These are phyloP conservation scores for Pseudonectria foliicola DNA, from an alignment of 2,329 filamentous ascomycete species.

Conservation along the genomic window DNA sequence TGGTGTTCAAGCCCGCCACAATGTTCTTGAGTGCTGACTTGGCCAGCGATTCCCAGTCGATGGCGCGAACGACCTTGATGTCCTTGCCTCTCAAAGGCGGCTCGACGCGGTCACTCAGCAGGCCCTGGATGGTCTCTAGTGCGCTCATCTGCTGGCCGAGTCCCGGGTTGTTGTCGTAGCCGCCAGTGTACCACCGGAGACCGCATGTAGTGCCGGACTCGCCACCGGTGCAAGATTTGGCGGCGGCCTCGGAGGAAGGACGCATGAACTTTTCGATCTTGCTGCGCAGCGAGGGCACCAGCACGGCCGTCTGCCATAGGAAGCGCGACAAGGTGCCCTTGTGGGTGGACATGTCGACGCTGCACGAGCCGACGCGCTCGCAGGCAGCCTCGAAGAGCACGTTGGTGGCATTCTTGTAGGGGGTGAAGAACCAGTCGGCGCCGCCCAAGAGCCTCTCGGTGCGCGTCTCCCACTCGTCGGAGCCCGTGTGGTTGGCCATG, in stretches of 20 bases:
- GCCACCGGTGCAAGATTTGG: constrained; percentile 49
- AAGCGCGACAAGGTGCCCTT: constrained; percentile 62
- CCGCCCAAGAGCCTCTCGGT: constrained; percentile 45
- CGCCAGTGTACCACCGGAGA: constrained; percentile 54
- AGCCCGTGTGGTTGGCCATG: constrained; percentile 53
- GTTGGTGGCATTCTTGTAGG: constrained; percentile 44
- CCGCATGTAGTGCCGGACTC: constrained; percentile 47
- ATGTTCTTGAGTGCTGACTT: constrained; percentile 26
- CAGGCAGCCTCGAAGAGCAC: constrained; percentile 63
- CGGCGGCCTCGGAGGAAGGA: constrained; percentile 49
- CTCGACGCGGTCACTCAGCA: constrained; percentile 38
- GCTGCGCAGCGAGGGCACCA: constrained; percentile 47
- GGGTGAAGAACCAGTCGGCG: constrained; percentile 47
- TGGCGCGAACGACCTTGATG: constrained; percentile 37
- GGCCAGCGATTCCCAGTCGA: constrained; percentile 12
- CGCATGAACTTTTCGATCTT: constrained; percentile 42
- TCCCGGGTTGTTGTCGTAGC: constrained; percentile 47
- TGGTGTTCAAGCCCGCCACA: constrained; percentile 37
- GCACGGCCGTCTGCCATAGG: constrained; percentile 50
- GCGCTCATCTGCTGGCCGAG: constrained; percentile 60
- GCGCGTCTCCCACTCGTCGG: constrained; percentile 46
- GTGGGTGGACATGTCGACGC: constrained; percentile 58
- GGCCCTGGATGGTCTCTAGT: constrained; percentile 55
- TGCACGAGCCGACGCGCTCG: constrained; percentile 50
- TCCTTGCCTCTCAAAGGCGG: constrained; percentile 41